Evolutionary conservation across 208 protist genomes (phyloP).

Genomic region (Crithidia fasciculata): DNA sequence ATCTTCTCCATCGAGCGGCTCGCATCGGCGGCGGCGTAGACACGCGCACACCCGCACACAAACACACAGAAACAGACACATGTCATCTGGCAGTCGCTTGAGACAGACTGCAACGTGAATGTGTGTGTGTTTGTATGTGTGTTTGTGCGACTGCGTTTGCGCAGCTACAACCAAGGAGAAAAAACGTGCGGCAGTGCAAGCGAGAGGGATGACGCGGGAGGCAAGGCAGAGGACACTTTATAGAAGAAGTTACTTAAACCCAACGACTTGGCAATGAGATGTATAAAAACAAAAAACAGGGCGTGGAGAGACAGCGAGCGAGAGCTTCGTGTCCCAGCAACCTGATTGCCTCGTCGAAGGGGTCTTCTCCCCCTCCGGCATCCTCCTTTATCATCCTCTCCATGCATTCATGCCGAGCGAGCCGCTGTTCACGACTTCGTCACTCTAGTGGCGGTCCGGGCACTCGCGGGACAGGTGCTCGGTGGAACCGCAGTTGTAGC

Average conservation of each 20-base stretch:
- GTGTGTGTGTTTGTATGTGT: too few species aligned
- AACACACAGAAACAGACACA: too few species aligned
- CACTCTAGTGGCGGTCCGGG: constrained; percentile 49
- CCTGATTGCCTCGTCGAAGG: neutral
- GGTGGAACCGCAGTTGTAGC: constrained; percentile 58
- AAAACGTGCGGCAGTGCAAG: neutral
- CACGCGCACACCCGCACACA: too few species aligned
- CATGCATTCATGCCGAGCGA: neutral
- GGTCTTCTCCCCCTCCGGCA: neutral
- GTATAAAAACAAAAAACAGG: neutral
- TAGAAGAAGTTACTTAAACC: neutral
- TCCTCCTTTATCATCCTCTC: neutral
- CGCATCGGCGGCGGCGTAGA: neutral
- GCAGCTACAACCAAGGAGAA: too few species aligned
- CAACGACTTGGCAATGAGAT: neutral
- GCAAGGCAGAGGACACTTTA: neutral
- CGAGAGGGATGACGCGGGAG: neutral
- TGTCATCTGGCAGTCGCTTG: too few species aligned
- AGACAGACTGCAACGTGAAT: too few species aligned
- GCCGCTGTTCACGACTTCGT: neutral
- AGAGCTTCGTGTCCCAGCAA: too few species aligned
- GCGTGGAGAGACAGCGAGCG: neutral
- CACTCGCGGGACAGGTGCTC: constrained; percentile 76
- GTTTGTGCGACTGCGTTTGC: too few species aligned
- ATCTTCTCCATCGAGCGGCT: neutral